A percentile compares a stretch with the other conserved stretches of the same genome.
These are phyloP conservation scores for Ganoderma leucocontextum DNA, from an alignment of 1,284 basidiomycete species.

Conservation along the genomic window DNA sequence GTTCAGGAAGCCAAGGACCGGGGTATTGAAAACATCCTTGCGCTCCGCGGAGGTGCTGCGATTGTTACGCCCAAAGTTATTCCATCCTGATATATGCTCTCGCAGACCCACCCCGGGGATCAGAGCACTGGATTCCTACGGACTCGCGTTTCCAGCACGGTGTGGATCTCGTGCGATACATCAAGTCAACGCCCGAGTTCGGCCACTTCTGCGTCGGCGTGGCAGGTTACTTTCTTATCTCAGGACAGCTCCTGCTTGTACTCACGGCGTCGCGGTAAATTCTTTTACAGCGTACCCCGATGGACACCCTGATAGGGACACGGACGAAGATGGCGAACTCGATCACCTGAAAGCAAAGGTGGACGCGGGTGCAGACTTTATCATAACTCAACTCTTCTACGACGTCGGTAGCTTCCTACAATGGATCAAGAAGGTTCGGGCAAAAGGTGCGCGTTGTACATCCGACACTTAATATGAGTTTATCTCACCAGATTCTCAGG, in stretches of 20 bases:
- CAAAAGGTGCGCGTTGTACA: slow-evolving; percentile 59
- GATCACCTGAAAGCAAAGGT: slow-evolving; percentile 88
- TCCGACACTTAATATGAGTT: neutral
- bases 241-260: slow-evolving; percentile 21
- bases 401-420: slow-evolving; percentile 86
- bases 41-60: slow-evolving; percentile 82
- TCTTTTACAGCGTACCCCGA: slow-evolving; percentile 83
- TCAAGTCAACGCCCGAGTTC: slow-evolving; percentile 83
- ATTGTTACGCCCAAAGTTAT: neutral
- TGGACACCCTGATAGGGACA: slow-evolving; percentile 80
- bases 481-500: slow-evolving; percentile 56
- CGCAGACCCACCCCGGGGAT: slow-evolving; percentile 89
- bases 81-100: slow-evolving; percentile 17
- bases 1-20: slow-evolving; percentile 82
- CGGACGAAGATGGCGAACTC: slow-evolving; percentile 77
- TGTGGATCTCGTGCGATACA: slow-evolving; percentile 91
- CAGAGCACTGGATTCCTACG: slow-evolving; percentile 91
- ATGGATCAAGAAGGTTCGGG: slow-evolving; percentile 81
- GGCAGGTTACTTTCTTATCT: slow-evolving; percentile 60
- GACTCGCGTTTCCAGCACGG: slow-evolving; percentile 90
- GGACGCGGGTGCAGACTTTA: slow-evolving; percentile 95
- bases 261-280: slow-evolving; percentile 34
- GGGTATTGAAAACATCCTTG: slow-evolving; percentile 92
- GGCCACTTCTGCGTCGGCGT: slow-evolving; percentile 93
- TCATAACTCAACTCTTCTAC: slow-evolving; percentile 98